Evolutionary conservation across 345 rosid species (phyloP), one percentile per base, ranked within the genome.

Genomic region (Euclidium syriacum): DNA sequence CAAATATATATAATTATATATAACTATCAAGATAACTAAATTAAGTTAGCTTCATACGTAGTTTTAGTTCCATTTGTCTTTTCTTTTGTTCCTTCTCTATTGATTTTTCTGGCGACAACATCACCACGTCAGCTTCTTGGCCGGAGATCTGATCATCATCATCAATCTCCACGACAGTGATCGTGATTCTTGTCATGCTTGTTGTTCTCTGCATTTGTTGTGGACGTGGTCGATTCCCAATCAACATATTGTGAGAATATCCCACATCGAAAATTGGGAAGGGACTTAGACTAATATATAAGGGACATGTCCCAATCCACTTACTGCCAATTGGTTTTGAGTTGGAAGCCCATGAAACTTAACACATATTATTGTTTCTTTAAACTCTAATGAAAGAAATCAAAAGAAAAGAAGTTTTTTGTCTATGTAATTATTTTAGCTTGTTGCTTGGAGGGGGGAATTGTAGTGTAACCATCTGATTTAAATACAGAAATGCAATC

Each of bases 41-140:
- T n/a, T n/a, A n/a, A n/a, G n/a, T n/a, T n/a, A n/a, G n/a, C n/a
- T n/a, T n/a, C n/a, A n/a, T n/a, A 32, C 34, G 66, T 1, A 10
- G 64, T 25, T 42, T 35, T 22, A n/a, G n/a, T n/a, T 1, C 71
- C 38, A 4, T 20, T n/a, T 2, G 36, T 71, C 44, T 35, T 29
- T 10, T 38, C 48, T 35, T 61, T 73, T 47, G 4, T 20, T 17
- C 23, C 35, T 72, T 59, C 23, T n/a, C n/a, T n/a, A 25, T 54
- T 52, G 33, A 47, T 57, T 57, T 70, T n/a, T 62, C 73, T 18
- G 90, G 90, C 0, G 91, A 83, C 9, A 78, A 65, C 83, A 80
- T 56, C 59, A 79, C 52, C 39, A 50, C 61, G 25, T 64, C 66
- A 33, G 52, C 14, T 7, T 61, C 43, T 46, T 61, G 67, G 20